Evolutionary conservation across 2,329 filamentous ascomycete species (phyloP), one percentile per base, ranked within the genome.

Genomic region (Arachnomyces sp.): DNA sequence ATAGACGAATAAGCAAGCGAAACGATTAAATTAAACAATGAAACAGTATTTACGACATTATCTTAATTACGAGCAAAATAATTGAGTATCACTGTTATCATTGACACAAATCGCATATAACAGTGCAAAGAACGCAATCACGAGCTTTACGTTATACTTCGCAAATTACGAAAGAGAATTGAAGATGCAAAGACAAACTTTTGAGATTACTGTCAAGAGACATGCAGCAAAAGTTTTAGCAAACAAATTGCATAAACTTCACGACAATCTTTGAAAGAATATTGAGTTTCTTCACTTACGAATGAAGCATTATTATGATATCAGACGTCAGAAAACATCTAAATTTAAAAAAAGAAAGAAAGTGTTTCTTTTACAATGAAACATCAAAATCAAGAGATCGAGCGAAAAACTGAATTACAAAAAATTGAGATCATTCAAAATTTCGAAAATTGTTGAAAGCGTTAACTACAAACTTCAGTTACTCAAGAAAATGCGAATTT

Each of bases 41-140:
- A 43, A 43, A 35, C n/a, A 40, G 33, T 41, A 40, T 29, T 18
- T 42, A 5, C 6, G 13, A 36, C 28, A 7, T 20, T 43, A 42
- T 42, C 33, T 42, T 36, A 41, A 32, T 29, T 42, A 42, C 36
- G 8, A 42, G 4, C 14, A 43, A 18, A 36, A 43, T 28, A 31
- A 35, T 12, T 36, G 12, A 28, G 31, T 34, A 17, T 28, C 31
- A 29, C 8, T 15, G 31, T 36, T 36, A 35, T 42, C 31, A 36
- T 12, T 37, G 7, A 36, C 30, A 15, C 20, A 36, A 37, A 36
- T 42, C 28, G 25, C 28, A 33, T 31, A 33, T 20, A 28, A 38
- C 11, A 25, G 17, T 39, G 17, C 18, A 3, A 17, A 33, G 12
- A 39, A 32, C 33, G 14, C 16, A 31, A 38, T 30, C 12, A 38